Evolutionary conservation across 1,284 basidiomycete genomes (phyloP).

Genomic region (Trichosporon sp.): DNA sequence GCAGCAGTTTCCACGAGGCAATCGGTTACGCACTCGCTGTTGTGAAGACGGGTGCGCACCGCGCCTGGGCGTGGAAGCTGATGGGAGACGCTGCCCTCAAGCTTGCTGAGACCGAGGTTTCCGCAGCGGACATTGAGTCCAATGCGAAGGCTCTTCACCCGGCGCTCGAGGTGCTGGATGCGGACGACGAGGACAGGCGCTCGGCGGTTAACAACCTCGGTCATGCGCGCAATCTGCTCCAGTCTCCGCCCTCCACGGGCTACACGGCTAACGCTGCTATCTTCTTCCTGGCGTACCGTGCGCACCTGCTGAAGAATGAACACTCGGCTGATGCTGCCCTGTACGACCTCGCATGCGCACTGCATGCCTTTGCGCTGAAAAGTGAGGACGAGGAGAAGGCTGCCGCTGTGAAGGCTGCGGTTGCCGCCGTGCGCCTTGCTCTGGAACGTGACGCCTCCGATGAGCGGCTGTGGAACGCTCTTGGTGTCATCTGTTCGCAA

Average conservation of each 20-base stretch:
- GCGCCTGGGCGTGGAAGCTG: conserved; percentile 78
- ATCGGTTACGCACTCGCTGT: conserved; percentile 59
- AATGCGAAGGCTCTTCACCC: conserved; percentile 34
- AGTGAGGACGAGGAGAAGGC: conserved; percentile 37
- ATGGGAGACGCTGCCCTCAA: conserved; percentile 71
- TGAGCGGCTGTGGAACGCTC: conserved; percentile 68
- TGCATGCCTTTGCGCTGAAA: conserved; percentile 56
- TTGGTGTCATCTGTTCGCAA: conserved; percentile 40
- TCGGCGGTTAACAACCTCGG: conserved; percentile 40
- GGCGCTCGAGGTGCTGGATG: conserved; percentile 36
- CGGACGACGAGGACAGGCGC: conserved; percentile 42
- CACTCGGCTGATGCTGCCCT: conserved; percentile 58
- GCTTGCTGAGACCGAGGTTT: conserved; percentile 53
- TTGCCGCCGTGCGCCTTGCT: conserved; percentile 66
- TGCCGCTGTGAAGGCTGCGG: conserved; percentile 56
- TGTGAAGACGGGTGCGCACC: conserved; percentile 58
- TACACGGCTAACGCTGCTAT: conserved; percentile 60
- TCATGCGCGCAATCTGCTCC: conserved; percentile 37
- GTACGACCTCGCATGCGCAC: conserved; percentile 69
- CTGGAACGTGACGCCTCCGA: conserved; percentile 70
- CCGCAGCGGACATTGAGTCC: conserved; percentile 34
- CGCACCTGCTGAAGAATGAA: conserved; percentile 64
- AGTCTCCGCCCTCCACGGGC: conserved; percentile 20
- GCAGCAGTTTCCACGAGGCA: conserved; percentile 63
- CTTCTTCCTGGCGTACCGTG: conserved; percentile 66